Evolutionary conservation across 208 protist genomes (phyloP).

Genomic region (Leishmania lainsoni): DNA sequence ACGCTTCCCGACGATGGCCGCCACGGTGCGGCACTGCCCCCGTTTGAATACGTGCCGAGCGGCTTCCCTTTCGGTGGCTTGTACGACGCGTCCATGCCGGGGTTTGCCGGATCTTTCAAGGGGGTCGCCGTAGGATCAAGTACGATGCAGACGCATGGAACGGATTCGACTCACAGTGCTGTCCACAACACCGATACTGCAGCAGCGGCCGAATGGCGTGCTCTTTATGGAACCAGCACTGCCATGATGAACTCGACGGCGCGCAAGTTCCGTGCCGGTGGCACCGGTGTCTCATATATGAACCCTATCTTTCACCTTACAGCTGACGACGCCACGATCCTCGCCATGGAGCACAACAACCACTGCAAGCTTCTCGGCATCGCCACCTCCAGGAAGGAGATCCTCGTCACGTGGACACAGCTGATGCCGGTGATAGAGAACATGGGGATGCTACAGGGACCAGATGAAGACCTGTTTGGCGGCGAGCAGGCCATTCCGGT

Average conservation of each 20-base stretch:
- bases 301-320: conserved; percentile 82
- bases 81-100: neutral
- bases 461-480: conserved; percentile 33
- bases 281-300: conserved; percentile 54
- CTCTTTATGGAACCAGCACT: conserved; percentile 25
- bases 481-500: conserved; percentile 19
- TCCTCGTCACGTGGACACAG: conserved; percentile 73
- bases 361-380: conserved; percentile 81
- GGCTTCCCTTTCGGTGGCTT: conserved; percentile 18
- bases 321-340: conserved; percentile 66
- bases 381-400: conserved; percentile 71
- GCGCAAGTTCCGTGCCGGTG: conserved; percentile 14
- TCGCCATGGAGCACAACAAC: conserved; percentile 90
- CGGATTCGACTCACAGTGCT: neutral
- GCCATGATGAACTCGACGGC: conserved; percentile 29
- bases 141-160: neutral
- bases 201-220: conserved; percentile 30
- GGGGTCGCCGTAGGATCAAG: neutral
- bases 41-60: conserved; percentile 23
- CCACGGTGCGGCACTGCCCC: neutral
- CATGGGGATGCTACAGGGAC: conserved; percentile 16
- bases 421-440: conserved; percentile 62
- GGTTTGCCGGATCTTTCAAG: neutral
- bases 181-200: conserved; percentile 9
- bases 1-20: neutral